These are phyloP conservation scores for Murraya koenigii DNA, from an alignment of 345 rosid genomes.

Conservation along the genomic window DNA sequence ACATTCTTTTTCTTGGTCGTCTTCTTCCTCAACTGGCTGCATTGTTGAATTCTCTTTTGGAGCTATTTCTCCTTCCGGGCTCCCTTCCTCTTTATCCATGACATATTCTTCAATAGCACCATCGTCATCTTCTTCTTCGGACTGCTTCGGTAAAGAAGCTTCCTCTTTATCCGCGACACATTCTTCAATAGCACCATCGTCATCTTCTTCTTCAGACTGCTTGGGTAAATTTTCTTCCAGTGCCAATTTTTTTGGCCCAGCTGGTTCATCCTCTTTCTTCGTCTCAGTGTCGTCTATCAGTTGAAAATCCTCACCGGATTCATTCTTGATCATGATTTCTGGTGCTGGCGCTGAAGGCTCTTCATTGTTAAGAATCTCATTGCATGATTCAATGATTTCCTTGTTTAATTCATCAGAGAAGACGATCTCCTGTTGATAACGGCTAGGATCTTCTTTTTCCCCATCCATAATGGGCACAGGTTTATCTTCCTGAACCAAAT, in stretches of 20 bases:
- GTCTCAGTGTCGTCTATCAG: neutral
- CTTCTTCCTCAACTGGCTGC: conserved; percentile 4
- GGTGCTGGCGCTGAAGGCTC: conserved; percentile 5
- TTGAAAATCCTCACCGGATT: neutral
- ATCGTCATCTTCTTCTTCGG: neutral
- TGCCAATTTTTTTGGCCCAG: neutral
- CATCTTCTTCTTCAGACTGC: neutral
- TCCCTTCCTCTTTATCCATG: conserved; percentile 9
- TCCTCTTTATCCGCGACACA: conserved; percentile 1
- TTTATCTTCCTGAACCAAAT: conserved; percentile 36
- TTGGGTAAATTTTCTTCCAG: conserved; percentile 2
- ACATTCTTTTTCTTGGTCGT: neutral
- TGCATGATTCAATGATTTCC: conserved; percentile 9
- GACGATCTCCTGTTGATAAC: conserved; percentile 13
- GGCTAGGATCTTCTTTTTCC: neutral
- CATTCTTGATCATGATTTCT: conserved; percentile 3
- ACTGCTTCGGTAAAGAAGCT: neutral
- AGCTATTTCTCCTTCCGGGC: neutral
- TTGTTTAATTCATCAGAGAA: conserved; percentile 14
- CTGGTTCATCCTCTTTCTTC: conserved; percentile 7
- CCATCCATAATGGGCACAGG: conserved; percentile 8
- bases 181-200: neutral
- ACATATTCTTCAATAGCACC: neutral
- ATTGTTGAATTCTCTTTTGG: neutral
- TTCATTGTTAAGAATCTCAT: conserved; percentile 13